Conservation (phyloP, 305 asterid species). For the Coffea humblotiana region DNA sequence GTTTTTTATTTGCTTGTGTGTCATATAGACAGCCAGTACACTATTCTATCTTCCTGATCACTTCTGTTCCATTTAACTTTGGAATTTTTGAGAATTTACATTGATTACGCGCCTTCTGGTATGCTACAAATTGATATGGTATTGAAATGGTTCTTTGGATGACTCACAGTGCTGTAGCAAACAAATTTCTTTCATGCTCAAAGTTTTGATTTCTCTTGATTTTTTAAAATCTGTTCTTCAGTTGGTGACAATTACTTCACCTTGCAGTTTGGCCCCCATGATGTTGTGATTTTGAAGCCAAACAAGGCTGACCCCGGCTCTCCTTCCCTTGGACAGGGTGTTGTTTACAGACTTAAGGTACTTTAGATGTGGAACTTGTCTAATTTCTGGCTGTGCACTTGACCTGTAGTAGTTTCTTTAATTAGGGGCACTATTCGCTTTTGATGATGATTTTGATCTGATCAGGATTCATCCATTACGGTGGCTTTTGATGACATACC, state of each 20-base stretch:
- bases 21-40: neutral
- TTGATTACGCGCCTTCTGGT: neutral
- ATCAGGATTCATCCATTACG: slow-evolving; percentile 85
- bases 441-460: slow-evolving; percentile 24
- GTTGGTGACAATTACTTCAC: neutral
- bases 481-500: slow-evolving; percentile 95
- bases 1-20: neutral
- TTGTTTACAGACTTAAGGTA: slow-evolving; percentile 92
- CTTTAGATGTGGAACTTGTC: neutral
- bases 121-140: neutral
- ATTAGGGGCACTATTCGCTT: neutral
- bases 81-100: neutral
- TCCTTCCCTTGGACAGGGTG: slow-evolving; percentile 94
- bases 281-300: slow-evolving; percentile 81
- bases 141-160: neutral
- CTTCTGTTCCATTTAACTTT: neutral
- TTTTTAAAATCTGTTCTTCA: slow-evolving; percentile 16
- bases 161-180: neutral
- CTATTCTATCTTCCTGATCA: neutral
- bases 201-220: neutral
- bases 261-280: slow-evolving; percentile 90
- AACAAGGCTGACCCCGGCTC: slow-evolving; percentile 90
- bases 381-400: neutral
- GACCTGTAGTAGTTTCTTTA: neutral
- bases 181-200: neutral